phyloP scores from a whole-genome alignment of 2,329 filamentous ascomycete genomes.

The Epichloe scottii region DNA sequence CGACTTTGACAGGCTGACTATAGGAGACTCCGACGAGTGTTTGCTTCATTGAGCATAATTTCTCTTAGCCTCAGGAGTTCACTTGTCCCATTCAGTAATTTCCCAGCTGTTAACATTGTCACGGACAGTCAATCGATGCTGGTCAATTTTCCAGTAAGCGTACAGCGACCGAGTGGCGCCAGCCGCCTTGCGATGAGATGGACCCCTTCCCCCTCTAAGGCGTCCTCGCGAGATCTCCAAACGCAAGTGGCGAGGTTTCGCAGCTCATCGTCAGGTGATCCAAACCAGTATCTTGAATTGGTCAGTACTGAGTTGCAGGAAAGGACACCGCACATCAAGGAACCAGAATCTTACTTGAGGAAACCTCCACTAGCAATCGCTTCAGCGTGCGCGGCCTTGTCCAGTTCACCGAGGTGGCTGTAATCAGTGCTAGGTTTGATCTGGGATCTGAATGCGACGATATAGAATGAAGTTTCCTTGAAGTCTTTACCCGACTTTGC shows the following conservation, averaged over 20 bases:
- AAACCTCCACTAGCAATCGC: slow-evolving; percentile 69
- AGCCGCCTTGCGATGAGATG: slow-evolving; percentile 52
- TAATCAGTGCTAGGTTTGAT: slow-evolving; percentile 56
- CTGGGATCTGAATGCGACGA: slow-evolving; percentile 70
- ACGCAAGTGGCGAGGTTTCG: slow-evolving; percentile 74
- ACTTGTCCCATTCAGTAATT: slow-evolving; percentile 40
- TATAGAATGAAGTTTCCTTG: slow-evolving; percentile 58
- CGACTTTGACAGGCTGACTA: background rate
- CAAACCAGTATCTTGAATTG: slow-evolving; percentile 68
- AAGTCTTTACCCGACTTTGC: slow-evolving; percentile 35
- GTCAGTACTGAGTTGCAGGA: slow-evolving; percentile 9
- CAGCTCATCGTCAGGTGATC: slow-evolving; percentile 53
- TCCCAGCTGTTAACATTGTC: slow-evolving; percentile 54
- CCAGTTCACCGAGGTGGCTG: slow-evolving; percentile 56
- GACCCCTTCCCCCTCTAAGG: slow-evolving; percentile 45
- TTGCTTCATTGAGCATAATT: background rate
- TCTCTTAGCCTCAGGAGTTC: background rate
- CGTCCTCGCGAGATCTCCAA: slow-evolving; percentile 49
- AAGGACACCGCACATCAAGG: background rate
- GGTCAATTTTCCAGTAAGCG: slow-evolving; percentile 58
- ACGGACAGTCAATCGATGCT: slow-evolving; percentile 54
- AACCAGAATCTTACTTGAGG: slow-evolving; percentile 48
- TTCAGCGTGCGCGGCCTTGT: slow-evolving; percentile 68
- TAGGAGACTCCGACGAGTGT: background rate
- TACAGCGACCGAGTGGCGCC: slow-evolving; percentile 50